These are phyloP conservation scores for Russula emetica DNA, from an alignment of 768 basidiomycete species.

Conservation along the genomic window DNA sequence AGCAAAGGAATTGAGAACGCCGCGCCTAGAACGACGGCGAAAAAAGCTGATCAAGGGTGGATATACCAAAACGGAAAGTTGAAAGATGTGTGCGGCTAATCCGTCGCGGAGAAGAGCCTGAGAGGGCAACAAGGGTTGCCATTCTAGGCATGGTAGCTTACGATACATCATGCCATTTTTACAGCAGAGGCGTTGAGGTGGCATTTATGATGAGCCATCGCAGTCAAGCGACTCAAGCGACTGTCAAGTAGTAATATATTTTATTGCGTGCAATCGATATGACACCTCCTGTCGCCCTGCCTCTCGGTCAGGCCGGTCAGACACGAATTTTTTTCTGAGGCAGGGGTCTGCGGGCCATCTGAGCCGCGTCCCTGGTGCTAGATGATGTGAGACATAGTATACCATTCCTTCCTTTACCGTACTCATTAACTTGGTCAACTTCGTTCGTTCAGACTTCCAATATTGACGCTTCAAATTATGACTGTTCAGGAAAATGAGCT, in stretches of 20 bases:
- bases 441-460: too few species aligned
- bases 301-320: neutral
- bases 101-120: too few species aligned
- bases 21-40: neutral
- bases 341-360: too few species aligned
- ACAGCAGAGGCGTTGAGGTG: neutral
- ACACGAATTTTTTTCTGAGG: too few species aligned
- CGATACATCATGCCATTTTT: neutral
- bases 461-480: neutral
- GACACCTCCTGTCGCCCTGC: neutral
- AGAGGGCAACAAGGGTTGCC: slow-evolving; percentile 2
- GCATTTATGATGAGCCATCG: neutral
- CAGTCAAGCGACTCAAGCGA: too few species aligned
- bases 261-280: neutral
- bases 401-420: neutral
- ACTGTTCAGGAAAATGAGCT: neutral
- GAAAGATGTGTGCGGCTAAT: neutral
- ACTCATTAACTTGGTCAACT: too few species aligned
- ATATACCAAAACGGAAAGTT: neutral
- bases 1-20: neutral
- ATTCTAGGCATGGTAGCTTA: neutral
- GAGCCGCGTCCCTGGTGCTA: too few species aligned
- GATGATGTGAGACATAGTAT: too few species aligned
- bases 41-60: neutral
- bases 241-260: too few species aligned